Conservation (phyloP, 495 filamentous ascomycete genomes). For the Neurospora pannonica region DNA sequence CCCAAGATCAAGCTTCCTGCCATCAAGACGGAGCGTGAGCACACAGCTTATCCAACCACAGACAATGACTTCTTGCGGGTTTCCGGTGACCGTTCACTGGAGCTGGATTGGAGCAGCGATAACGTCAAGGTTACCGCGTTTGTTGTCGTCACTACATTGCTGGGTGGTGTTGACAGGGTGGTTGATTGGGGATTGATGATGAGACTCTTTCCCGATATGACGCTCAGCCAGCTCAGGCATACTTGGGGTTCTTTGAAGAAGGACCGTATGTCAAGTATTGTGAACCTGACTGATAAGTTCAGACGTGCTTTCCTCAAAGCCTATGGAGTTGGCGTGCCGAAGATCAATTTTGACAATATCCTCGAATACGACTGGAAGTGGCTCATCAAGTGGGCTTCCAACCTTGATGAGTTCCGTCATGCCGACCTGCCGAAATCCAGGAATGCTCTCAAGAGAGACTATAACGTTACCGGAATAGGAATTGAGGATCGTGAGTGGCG, state of each 20-base stretch:
- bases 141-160: slow-evolving; percentile 59
- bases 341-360: slow-evolving; percentile 62
- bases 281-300: slow-evolving; percentile 67
- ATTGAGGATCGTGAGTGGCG: slow-evolving; percentile 35
- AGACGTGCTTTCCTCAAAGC: slow-evolving; percentile 65
- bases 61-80: slow-evolving; percentile 27
- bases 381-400: slow-evolving; percentile 60
- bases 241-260: slow-evolving; percentile 50
- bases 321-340: slow-evolving; percentile 59
- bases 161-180: slow-evolving; percentile 58
- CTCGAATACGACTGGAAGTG: slow-evolving; percentile 66
- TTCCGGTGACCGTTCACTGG: slow-evolving; percentile 16
- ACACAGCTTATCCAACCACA: slow-evolving; percentile 26
- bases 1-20: slow-evolving; percentile 23
- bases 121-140: slow-evolving; percentile 55
- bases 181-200: slow-evolving; percentile 69
- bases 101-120: slow-evolving; percentile 30
- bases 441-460: slow-evolving; percentile 19
- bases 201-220: slow-evolving; percentile 53
- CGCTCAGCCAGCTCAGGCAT: slow-evolving; percentile 45
- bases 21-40: slow-evolving; percentile 29
- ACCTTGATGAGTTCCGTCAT: slow-evolving; percentile 29
- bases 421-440: slow-evolving; percentile 29
- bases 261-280: slow-evolving; percentile 51
- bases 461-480: slow-evolving; percentile 19